Conservation (phyloP, 1,139 yeast genomes). For the Hyphopichia fennica region DNA sequence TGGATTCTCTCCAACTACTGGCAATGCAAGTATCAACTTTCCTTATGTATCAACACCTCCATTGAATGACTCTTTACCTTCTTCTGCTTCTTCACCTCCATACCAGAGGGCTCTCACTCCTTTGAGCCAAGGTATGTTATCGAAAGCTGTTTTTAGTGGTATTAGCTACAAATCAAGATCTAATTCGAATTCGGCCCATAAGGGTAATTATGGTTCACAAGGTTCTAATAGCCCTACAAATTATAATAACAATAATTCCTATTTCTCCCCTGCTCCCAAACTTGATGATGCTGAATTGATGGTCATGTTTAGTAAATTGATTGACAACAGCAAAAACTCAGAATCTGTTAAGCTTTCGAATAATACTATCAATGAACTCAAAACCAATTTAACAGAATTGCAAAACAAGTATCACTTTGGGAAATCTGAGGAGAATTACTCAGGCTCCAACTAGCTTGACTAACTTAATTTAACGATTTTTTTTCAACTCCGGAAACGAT, state of each 20-base stretch:
- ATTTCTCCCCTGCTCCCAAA: background rate
- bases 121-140: conserved; percentile 3
- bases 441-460: background rate
- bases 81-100: conserved; percentile 14
- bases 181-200: conserved; percentile 6
- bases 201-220: background rate
- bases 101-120: conserved; percentile 4
- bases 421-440: background rate
- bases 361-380: conserved; percentile 28
- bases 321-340: conserved; percentile 16
- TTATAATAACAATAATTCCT: background rate
- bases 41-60: conserved; percentile 5
- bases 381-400: conserved; percentile 18
- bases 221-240: background rate
- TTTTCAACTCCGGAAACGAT: background rate
- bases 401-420: conserved; percentile 12
- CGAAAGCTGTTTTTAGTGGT: conserved; percentile 11
- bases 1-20: background rate
- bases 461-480: background rate
- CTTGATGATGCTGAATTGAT: conserved; percentile 19
- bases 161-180: conserved; percentile 14
- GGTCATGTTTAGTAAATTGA: conserved; percentile 18
- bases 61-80: conserved; percentile 16
- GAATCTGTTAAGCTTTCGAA: conserved; percentile 20
- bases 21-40: background rate